Percentiles rank a stretch among this genome's conserved stretches.
Evolutionary conservation across 805 yeast species (phyloP).

Genomic region (Hyphopichia homilentoma): DNA sequence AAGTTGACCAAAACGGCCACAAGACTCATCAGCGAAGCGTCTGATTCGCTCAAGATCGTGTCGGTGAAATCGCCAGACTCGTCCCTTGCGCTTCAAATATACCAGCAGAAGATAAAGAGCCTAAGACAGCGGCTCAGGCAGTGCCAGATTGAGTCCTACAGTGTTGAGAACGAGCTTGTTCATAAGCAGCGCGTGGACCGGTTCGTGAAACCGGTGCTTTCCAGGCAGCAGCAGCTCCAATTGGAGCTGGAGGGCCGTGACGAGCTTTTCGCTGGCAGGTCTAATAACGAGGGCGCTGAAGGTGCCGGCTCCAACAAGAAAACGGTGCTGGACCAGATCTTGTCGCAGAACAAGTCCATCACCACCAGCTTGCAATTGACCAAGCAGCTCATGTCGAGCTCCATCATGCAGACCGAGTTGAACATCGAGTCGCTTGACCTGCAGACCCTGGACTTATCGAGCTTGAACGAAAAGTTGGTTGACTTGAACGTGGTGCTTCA

Average conservation of each 20-base stretch:
- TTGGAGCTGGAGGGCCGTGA: conserved; percentile 5
- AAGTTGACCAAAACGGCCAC: conserved; percentile 14
- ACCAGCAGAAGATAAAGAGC: conserved; percentile 15
- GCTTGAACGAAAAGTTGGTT: conserved; percentile 38
- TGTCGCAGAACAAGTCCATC: conserved; percentile 44
- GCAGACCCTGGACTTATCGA: conserved; percentile 40
- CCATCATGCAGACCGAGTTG: conserved; percentile 49
- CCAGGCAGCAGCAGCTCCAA: conserved; percentile 4
- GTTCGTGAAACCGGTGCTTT: conserved; percentile 12
- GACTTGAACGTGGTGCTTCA: conserved; percentile 38
- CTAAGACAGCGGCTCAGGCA: conserved; percentile 23
- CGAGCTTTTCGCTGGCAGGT: conserved; percentile 21
- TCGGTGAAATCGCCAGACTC: too few species aligned
- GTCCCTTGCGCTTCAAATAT: too few species aligned
- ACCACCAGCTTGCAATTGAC: conserved; percentile 47
- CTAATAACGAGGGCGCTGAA: conserved; percentile 8
- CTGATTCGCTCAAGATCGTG: not conserved
- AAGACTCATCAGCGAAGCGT: conserved; percentile 8
- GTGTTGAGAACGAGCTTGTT: conserved; percentile 20
- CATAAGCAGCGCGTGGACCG: conserved; percentile 30
- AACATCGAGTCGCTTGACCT: conserved; percentile 45
- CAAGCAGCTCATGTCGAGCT: conserved; percentile 44
- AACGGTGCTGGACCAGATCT: conserved; percentile 37
- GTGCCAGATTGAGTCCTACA: conserved; percentile 24
- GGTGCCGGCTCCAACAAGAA: conserved; percentile 14